phyloP scores from a whole-genome alignment of 441 rosid species.

The Jatropha podagrica region DNA sequence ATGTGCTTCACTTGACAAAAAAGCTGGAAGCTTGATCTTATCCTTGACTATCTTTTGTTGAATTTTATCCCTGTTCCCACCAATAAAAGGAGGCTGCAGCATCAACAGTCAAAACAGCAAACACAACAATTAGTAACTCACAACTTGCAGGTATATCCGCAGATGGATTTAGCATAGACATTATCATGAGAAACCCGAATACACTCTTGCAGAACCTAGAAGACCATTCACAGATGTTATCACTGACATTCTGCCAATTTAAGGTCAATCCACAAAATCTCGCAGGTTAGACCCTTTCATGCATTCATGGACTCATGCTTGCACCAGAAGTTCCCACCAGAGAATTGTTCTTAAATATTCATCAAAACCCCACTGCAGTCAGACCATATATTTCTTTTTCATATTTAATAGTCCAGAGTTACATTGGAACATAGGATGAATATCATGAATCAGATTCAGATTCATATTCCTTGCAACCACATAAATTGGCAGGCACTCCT shows the following conservation, averaged over 20 bases:
- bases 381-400: not conserved
- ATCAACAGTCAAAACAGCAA: not conserved
- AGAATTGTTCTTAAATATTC: too few species aligned
- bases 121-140: not conserved
- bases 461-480: not conserved
- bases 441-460: not conserved
- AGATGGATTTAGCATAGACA: not conserved
- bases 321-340: not conserved
- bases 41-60: conserved; percentile 70
- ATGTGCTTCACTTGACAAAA: conserved; percentile 64
- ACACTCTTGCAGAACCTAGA: not conserved
- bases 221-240: not conserved
- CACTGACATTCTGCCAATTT: not conserved
- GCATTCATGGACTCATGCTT: not conserved
- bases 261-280: not conserved
- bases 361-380: not conserved
- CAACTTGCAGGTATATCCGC: not conserved
- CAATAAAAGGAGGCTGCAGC: conserved; percentile 34
- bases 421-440: not conserved
- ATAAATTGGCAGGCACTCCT: too few species aligned
- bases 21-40: conserved; percentile 71
- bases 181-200: not conserved
- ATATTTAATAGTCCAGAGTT: not conserved
- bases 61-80: conserved; percentile 37
- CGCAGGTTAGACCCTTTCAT: too few species aligned